A percentile compares a stretch with the other conserved stretches of the same genome.
Evolutionary conservation across 2,329 filamentous ascomycete species (phyloP).

Genomic region (Achaetomium macrosporum): DNA sequence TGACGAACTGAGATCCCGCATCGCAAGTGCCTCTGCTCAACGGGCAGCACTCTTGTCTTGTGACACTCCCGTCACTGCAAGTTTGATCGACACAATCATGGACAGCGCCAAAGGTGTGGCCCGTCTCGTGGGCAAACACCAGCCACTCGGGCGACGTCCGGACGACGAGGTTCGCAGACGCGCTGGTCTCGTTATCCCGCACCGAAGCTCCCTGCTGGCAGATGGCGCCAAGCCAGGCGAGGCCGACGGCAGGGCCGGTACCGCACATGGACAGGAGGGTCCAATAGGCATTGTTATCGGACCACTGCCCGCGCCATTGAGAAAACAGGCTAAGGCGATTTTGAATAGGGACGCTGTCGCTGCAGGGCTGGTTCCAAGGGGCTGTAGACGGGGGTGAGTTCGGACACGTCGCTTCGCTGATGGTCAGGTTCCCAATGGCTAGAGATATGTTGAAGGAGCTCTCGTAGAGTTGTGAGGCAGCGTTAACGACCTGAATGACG

Average conservation of each 20-base stretch:
- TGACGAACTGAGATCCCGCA: constrained; percentile 76
- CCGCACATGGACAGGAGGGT: constrained; percentile 77
- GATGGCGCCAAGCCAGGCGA: constrained; percentile 88
- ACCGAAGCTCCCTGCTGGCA: constrained; percentile 58
- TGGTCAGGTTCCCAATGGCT: constrained; percentile 77
- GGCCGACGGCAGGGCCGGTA: constrained; percentile 77
- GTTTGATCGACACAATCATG: constrained; percentile 76
- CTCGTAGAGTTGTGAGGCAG: constrained; percentile 83
- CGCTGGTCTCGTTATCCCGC: constrained; percentile 64
- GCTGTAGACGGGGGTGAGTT: constrained; percentile 58
- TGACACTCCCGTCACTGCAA: constrained; percentile 56
- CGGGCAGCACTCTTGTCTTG: constrained; percentile 67
- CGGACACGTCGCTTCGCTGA: constrained; percentile 71
- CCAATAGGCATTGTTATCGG: constrained; percentile 88
- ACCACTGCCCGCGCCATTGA: constrained; percentile 70
- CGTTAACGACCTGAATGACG: constrained; percentile 77
- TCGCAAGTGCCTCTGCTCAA: constrained; percentile 62
- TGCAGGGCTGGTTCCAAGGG: constrained; percentile 80
- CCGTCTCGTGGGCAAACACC: constrained; percentile 88
- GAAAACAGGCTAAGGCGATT: constrained; percentile 84
- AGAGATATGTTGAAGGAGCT: constrained; percentile 91
- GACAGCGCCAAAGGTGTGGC: constrained; percentile 91
- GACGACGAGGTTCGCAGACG: constrained; percentile 84
- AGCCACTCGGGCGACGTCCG: constrained; percentile 85
- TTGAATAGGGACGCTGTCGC: constrained; percentile 56